A percentile compares a stretch with the other conserved stretches of the same genome.
Evolutionary conservation across 768 basidiomycete genomes (phyloP).

Genomic region (Neoboletus magnificus): DNA sequence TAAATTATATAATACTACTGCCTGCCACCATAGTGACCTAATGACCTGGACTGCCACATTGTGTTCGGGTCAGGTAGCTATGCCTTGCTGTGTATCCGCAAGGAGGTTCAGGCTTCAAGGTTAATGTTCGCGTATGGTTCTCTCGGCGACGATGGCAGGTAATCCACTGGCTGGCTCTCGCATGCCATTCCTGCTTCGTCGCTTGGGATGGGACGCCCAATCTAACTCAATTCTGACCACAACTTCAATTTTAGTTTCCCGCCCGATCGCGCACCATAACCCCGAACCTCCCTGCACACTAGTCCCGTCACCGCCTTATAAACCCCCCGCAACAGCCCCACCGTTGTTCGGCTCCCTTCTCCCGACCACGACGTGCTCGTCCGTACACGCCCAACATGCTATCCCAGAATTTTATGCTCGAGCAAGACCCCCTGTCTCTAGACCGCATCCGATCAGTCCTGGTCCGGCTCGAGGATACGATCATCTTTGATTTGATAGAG

Average conservation of each 20-base stretch:
- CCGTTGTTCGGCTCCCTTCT: not conserved
- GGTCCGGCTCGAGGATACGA: slow-evolving; percentile 92
- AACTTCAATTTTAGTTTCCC: not conserved
- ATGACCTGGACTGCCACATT: too few relatives aligned
- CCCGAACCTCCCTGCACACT: not conserved
- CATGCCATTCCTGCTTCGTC: not conserved
- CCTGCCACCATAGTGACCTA: too few relatives aligned
- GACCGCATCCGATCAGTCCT: slow-evolving; percentile 86
- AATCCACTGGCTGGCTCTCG: too few relatives aligned
- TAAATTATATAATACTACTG: too few relatives aligned
- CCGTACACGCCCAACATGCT: slow-evolving; percentile 38
- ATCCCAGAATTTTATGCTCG: slow-evolving; percentile 64
- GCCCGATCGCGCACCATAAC: not conserved
- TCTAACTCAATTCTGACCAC: not conserved
- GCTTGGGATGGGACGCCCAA: not conserved
- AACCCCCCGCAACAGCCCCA: not conserved
- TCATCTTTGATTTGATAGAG: slow-evolving; percentile 97
- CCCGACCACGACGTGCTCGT: slow-evolving; percentile 14
- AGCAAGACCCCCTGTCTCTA: slow-evolving; percentile 76
- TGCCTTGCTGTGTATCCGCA: not conserved
- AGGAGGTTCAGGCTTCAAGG: not conserved
- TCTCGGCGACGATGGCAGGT: not conserved
- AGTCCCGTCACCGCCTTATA: slow-evolving; percentile 13
- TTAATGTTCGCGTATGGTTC: not conserved
- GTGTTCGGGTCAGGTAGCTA: not conserved